Evolutionary conservation across 2,329 filamentous ascomycete species (phyloP), one percentile per base, ranked within the genome.

Genomic region (Diaporthe nobilis): DNA sequence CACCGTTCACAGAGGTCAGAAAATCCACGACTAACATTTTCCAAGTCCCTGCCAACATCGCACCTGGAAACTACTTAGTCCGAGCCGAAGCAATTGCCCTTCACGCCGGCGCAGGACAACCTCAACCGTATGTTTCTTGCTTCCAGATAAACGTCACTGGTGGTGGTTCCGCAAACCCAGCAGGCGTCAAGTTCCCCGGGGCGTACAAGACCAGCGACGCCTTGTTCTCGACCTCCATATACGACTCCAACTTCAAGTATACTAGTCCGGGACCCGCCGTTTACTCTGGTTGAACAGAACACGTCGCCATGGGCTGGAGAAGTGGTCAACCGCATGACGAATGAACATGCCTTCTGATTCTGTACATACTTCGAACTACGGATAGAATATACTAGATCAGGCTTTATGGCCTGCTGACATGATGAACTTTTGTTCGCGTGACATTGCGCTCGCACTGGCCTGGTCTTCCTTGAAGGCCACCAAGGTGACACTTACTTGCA

Each of bases 141-240:
- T 73, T 73, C 49, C 87, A 89, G 82, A 83, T 90, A 72, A 86
- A 86, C 76, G 84, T 89, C 49, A 85, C 86, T 42, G 85, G 85
- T 37, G 83, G 82, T 20, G 86, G 86, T 37, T 86, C 82, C 2
- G 86, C 83, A 5, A 82, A 82, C 6, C 87, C 87, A 1, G 75
- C 81, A 31, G 80, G 84, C 44, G 87, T 87, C 37, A 84, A 84
- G 73, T 86, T 89, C 77, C 88, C 87, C 0, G 87, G 88, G 20
- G 84, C 87, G 1, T 90, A 89, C 81, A 85, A 82, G 39, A 81
- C 85, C 3, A 84, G 51, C 55, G 73, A 75, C n/a, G 72, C 60
- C 13, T 44, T 73, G 31, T 73, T 73, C 60, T 51, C 47, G 49
- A 73, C 51, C 3, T 37, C 72, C 8, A 73, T 73, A 17, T 73